Evolutionary conservation across 2,329 filamentous ascomycete genomes (phyloP).

Genomic region (Lasiodiplodia theobromae): DNA sequence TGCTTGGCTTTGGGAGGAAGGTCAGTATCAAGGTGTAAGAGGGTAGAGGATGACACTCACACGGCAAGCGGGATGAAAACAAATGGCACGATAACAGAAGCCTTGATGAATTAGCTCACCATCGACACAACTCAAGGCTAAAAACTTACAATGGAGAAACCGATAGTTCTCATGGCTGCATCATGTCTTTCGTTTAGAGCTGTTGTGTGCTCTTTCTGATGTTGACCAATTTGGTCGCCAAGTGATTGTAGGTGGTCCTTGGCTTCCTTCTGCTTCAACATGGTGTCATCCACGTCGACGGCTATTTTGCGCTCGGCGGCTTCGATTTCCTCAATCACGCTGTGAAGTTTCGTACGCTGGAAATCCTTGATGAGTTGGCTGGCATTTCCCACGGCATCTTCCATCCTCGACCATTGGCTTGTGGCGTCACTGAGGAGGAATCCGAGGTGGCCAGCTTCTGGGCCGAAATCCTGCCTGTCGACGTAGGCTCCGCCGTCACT

Average conservation of each 20-base stretch:
- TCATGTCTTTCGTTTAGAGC: background rate
- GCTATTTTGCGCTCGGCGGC: background rate
- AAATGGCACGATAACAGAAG: background rate
- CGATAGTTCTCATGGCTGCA: background rate
- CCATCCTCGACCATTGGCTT: background rate
- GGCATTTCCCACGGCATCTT: background rate
- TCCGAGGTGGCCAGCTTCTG: constrained; percentile 1
- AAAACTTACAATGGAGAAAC: background rate
- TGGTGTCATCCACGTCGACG: background rate
- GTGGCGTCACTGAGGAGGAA: constrained; percentile 3
- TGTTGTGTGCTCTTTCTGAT: background rate
- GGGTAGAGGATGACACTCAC: background rate
- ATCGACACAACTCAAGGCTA: background rate
- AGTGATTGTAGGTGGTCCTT: background rate
- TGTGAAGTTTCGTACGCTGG: background rate
- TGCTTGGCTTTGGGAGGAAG: background rate
- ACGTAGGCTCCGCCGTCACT: constrained; percentile 2
- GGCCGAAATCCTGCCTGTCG: background rate
- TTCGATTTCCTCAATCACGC: background rate
- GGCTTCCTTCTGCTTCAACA: constrained; percentile 4
- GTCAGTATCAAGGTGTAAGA: background rate
- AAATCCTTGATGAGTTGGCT: background rate
- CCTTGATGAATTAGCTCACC: background rate
- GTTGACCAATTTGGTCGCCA: background rate
- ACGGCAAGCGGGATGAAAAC: constrained; percentile 1